Percentiles rank a stretch among this genome's conserved stretches.
Conservation (phyloP, 257 asterid species). For the Solanum chiquidenum region DNA sequence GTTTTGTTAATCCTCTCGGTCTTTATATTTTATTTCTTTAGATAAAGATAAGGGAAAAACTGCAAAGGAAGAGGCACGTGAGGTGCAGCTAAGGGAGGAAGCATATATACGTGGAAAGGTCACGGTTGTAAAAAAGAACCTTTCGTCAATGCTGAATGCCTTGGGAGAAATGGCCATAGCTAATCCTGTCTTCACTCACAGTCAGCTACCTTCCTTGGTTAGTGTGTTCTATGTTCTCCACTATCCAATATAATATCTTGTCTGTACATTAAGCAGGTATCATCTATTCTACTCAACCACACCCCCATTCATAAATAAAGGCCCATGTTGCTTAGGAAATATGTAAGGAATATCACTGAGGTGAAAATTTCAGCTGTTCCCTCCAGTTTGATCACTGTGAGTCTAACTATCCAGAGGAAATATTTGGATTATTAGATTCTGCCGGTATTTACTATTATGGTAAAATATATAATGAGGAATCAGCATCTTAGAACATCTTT, state of each 20-base stretch:
- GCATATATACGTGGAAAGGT: conserved; percentile 59
- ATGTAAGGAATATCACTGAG: not conserved
- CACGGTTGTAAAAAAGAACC: conserved; percentile 44
- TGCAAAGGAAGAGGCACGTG: conserved; percentile 98
- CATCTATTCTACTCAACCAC: not conserved
- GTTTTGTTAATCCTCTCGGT: not conserved
- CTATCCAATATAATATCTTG: not conserved
- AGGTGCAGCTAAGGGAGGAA: conserved; percentile 87
- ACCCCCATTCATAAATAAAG: not conserved
- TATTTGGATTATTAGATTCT: not conserved
- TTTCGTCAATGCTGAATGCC: conserved; percentile 74
- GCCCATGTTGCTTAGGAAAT: not conserved
- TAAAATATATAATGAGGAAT: not conserved
- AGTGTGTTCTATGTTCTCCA: conserved; percentile 17
- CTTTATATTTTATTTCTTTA: conserved; percentile 11
- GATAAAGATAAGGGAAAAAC: conserved; percentile 83
- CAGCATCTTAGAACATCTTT: not conserved
- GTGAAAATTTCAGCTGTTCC: not conserved
- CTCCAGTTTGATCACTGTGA: not conserved
- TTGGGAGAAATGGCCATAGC: conserved; percentile 92
- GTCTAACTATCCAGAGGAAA: not conserved
- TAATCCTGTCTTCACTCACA: conserved; percentile 83
- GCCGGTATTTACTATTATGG: not conserved
- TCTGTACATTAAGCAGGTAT: not conserved
- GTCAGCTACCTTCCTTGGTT: conserved; percentile 91